Base-by-base conservation (phyloP, 345 rosid species). In the Alliaria petiolata region DNA sequence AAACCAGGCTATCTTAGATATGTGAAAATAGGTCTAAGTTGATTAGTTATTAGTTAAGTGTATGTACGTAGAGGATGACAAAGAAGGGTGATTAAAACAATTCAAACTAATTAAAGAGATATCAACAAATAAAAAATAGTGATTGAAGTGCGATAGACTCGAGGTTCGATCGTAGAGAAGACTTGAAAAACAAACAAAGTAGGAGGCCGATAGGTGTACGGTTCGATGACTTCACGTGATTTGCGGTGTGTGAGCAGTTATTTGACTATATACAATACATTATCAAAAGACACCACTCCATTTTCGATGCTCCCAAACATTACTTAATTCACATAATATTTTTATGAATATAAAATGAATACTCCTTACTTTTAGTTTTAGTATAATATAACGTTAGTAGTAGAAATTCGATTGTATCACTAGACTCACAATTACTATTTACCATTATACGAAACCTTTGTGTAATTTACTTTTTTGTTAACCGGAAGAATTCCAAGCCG, bases 211-310 rank as follows among this genome's bases (percentile, higher is more conserved):
- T 64, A 65, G 71, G 71, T 56, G 77, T 65, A 45, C 71, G 78
- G 14, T 67, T 75, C 78, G 78, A 75, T 61, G 56, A 75, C 68
- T 74, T 67, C 63, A 75, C 73, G 78, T 75, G 78, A 75, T 67
- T 75, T 75, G 69, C 78, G 78, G 68, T 75, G 57, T 67, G 78
- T 67, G 73, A 60, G 25, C 63, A 22, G 1, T 1, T 3, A 75
- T 73, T 75, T 75, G 78, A 75, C 78, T 75, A 75, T n/a, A n/a
- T 75, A 67, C 68, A 59, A 14, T 74, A 40, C 73, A 59, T 45
- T 49, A 65, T 65, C 67, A 30, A 65, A 14, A 66, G 54, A 74
- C 54, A 65, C 33, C 78, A 74, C 78, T 58, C 71, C 61, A 20
- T 34, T 40, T 60, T 66, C 78, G 67, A 74, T 66, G 44, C 67